Evolutionary conservation across 2,329 filamentous ascomycete genomes (phyloP), one percentile per base, ranked within the genome.

Genomic region (Pseudodiploospora longispora): DNA sequence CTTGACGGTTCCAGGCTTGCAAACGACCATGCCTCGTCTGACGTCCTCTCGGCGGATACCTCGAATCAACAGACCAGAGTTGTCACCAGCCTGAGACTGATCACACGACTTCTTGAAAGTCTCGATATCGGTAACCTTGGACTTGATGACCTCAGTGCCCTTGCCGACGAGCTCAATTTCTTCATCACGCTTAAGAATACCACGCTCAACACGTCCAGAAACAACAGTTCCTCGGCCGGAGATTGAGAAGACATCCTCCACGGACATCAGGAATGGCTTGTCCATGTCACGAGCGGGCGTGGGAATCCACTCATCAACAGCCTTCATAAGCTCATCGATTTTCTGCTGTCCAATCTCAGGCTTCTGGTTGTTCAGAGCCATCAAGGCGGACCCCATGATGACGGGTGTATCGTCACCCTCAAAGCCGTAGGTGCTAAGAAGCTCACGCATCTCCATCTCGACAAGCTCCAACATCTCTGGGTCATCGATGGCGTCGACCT

Each of bases 81-180:
- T 98, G 72, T 98, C 93, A 68, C 93, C 93, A 50, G 93, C 93
- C 59, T 87, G 82, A 47, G 91, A 95, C 72, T 95, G 88, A 47
- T 96, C 90, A 70, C 93, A 97, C 40, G 89, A 94, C 81, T 98
- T 98, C 80, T 97, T 96, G 80, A 98, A 98, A 54, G 91, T 98
- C 77, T 98, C 93, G 57, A 98, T 97, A 63, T 98, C 94, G 61
- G 93, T 98, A 54, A 98, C 91, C 78, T 96, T 97, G 69, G 93
- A 97, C 82, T 94, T 96, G 76, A 97, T 87, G 55, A 87, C 72
- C 38, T 82, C 77, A 46, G 71, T 69, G 55, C 83, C 82, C 75
- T 93, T 95, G 65, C 93, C 93, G 50, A 98, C 79, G 52, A 98
- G 80, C 76, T 98, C 93, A 55, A 98, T 82, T 63, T 98, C 93